Percentiles rank a stretch among this genome's conserved stretches.
These are phyloP conservation scores for Gremmenia infestans DNA, from an alignment of 2,329 filamentous ascomycete genomes.

Conservation along the genomic window DNA sequence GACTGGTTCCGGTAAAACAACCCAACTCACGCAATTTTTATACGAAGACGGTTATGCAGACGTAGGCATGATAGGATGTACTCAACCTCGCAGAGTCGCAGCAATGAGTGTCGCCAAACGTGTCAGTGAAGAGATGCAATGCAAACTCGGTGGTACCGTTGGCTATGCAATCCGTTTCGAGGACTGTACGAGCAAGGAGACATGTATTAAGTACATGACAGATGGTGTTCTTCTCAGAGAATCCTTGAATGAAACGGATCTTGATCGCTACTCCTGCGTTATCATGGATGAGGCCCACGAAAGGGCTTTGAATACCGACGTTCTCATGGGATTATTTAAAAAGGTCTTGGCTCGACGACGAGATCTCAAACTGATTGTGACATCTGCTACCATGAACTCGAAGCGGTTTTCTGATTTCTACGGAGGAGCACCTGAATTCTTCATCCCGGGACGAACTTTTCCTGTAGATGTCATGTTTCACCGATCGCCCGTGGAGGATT, in stretches of 20 bases:
- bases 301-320: slow-evolving; percentile 91
- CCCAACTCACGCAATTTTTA: slow-evolving; percentile 92
- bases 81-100: slow-evolving; percentile 90
- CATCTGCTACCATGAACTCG: slow-evolving; percentile 97
- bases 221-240: slow-evolving; percentile 93
- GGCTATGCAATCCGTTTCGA: slow-evolving; percentile 98
- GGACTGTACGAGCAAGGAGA: slow-evolving; percentile 94
- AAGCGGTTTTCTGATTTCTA: slow-evolving; percentile 96
- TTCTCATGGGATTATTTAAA: slow-evolving; percentile 95
- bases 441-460: slow-evolving; percentile 92
- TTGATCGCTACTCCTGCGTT: slow-evolving; percentile 95
- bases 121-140: slow-evolving; percentile 97
- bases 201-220: slow-evolving; percentile 98
- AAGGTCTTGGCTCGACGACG: slow-evolving; percentile 86
- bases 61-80: slow-evolving; percentile 88
- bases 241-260: slow-evolving; percentile 83
- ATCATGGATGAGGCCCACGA: slow-evolving; percentile 99
- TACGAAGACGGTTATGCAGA: slow-evolving; percentile 92
- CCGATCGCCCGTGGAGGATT: slow-evolving; percentile 91
- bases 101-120: slow-evolving; percentile 99
- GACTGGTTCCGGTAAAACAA: slow-evolving; percentile 96
- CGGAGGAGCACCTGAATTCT: slow-evolving; percentile 91
- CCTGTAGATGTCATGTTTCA: slow-evolving; percentile 97
- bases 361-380: slow-evolving; percentile 94
- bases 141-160: slow-evolving; percentile 78